Conservation (phyloP, 2,329 filamentous ascomycete genomes). For the Sclerotinia trifoliorum region DNA sequence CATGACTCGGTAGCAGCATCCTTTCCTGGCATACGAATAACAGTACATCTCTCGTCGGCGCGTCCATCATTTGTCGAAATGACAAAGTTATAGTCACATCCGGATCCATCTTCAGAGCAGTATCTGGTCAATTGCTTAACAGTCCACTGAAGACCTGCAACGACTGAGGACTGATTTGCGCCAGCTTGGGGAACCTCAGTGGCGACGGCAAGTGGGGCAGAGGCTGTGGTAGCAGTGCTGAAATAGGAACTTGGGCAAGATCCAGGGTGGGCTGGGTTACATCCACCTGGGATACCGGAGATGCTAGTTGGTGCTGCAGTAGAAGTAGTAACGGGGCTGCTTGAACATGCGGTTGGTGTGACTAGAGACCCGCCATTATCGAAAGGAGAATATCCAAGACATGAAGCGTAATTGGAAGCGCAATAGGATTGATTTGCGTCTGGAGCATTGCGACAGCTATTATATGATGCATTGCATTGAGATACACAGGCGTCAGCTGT, state of each 20-base stretch:
- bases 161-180: background rate
- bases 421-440: background rate
- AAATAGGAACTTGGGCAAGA: no score
- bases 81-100: conserved; percentile 15
- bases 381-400: conserved; percentile 4
- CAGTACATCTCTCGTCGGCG: background rate
- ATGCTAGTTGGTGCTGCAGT: no score
- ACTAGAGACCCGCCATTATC: background rate
- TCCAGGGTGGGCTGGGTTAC: no score
- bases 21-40: conserved; percentile 10
- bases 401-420: background rate
- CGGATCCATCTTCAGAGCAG: background rate
- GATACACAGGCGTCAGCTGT: background rate
- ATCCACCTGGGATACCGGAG: no score
- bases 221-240: background rate
- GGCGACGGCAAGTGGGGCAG: background rate
- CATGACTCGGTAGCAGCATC: background rate
- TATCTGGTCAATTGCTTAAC: conserved; percentile 13
- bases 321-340: background rate
- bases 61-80: background rate
- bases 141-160: background rate
- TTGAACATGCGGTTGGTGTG: background rate
- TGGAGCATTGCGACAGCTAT: background rate
- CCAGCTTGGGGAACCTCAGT: background rate
- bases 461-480: background rate